phyloP scores from a whole-genome alignment of 768 basidiomycete species.

The Ramaria rubella region DNA sequence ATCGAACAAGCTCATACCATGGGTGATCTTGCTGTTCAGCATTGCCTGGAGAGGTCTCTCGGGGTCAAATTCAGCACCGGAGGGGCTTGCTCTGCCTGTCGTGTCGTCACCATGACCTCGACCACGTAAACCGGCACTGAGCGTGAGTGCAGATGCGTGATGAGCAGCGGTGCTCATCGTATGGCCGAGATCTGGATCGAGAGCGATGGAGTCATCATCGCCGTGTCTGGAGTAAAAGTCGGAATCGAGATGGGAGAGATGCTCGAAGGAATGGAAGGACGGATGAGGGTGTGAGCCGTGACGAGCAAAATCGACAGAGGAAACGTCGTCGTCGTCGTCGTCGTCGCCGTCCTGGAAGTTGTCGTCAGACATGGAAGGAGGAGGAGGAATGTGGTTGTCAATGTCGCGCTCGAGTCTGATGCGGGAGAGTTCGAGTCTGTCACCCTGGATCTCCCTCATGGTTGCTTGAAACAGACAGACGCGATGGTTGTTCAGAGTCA shows the following conservation, averaged over 20 bases:
- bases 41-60: slow-evolving; percentile 72
- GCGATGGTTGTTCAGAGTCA: too few species aligned
- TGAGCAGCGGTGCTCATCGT: slow-evolving; percentile 82
- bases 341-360: slow-evolving; percentile 4
- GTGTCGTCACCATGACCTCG: slow-evolving; percentile 37
- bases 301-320: slow-evolving; percentile 59
- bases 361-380: slow-evolving; percentile 61
- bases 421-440: slow-evolving; percentile 69
- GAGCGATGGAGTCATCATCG: slow-evolving; percentile 59
- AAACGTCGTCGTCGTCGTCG: slow-evolving; percentile 13
- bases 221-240: slow-evolving; percentile 39
- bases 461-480: neutral
- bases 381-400: slow-evolving; percentile 53
- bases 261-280: slow-evolving; percentile 58
- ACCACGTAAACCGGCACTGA: slow-evolving; percentile 72
- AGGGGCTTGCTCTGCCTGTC: slow-evolving; percentile 39
- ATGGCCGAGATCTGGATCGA: slow-evolving; percentile 52
- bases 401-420: slow-evolving; percentile 76
- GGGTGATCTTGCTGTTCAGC: slow-evolving; percentile 49
- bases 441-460: slow-evolving; percentile 43
- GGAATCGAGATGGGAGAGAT: slow-evolving; percentile 47
- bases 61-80: slow-evolving; percentile 81
- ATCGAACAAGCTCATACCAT: slow-evolving; percentile 51
- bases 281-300: slow-evolving; percentile 55
- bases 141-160: slow-evolving; percentile 82